A percentile compares a stretch with the other conserved stretches of the same genome.
phyloP scores from a whole-genome alignment of 164 flowering plant genomes.

The Echeveria elegans region DNA sequence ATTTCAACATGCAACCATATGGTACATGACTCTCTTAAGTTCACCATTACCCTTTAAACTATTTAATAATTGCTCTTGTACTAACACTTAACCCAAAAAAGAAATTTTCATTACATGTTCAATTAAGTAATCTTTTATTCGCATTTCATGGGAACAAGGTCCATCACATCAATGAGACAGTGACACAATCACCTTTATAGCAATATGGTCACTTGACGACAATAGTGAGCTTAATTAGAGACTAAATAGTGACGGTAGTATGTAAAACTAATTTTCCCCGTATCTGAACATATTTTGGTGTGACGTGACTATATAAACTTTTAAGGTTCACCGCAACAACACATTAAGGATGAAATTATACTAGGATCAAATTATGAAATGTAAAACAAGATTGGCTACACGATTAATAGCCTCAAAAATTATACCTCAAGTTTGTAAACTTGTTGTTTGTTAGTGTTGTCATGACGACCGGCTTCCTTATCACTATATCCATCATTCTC shows the following conservation, averaged over 20 bases:
- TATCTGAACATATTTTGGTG: no score
- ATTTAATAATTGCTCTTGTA: no score
- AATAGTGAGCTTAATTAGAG: background rate
- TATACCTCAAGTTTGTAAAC: conserved; percentile 84
- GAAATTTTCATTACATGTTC: background rate
- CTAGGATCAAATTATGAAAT: background rate
- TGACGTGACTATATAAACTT: no score
- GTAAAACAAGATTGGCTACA: background rate
- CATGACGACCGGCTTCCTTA: conserved; percentile 44
- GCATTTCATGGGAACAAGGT: background rate
- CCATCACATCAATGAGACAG: background rate
- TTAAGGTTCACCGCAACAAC: no score
- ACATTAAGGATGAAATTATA: no score
- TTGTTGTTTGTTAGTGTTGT: conserved; percentile 51
- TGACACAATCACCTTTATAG: background rate
- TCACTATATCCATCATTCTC: conserved; percentile 44
- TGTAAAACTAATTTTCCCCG: background rate
- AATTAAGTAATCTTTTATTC: no score
- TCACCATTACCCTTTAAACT: no score
- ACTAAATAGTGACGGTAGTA: no score
- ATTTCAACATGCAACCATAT: background rate
- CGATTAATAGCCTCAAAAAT: background rate
- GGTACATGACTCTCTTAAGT: background rate
- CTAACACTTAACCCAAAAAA: no score
- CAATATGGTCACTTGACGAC: background rate